These are phyloP conservation scores for Apiospora arundinis DNA, from an alignment of 2,329 filamentous ascomycete species.

Conservation along the genomic window DNA sequence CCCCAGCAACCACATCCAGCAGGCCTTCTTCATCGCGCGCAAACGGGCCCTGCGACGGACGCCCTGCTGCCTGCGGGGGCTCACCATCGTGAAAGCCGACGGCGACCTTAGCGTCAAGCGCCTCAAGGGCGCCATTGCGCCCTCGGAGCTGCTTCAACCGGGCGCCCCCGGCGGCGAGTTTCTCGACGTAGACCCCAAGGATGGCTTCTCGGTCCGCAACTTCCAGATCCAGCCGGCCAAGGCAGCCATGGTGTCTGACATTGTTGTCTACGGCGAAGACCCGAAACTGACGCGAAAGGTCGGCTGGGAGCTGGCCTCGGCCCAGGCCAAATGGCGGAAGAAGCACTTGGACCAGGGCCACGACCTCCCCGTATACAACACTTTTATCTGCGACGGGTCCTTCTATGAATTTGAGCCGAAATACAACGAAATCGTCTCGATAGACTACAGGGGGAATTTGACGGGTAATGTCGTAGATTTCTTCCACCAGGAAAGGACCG, in stretches of 20 bases:
- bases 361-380: conserved; percentile 75
- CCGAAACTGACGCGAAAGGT: conserved; percentile 66
- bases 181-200: conserved; percentile 81
- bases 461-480: conserved; percentile 88
- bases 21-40: conserved; percentile 85
- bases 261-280: conserved; percentile 88
- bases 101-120: conserved; percentile 76
- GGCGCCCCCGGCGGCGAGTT: conserved; percentile 61
- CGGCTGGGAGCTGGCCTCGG: conserved; percentile 71
- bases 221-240: conserved; percentile 97
- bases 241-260: conserved; percentile 84
- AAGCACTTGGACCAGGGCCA: conserved; percentile 64
- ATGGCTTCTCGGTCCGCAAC: conserved; percentile 94
- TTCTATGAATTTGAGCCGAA: conserved; percentile 76
- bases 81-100: conserved; percentile 89
- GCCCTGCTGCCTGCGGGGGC: conserved; percentile 77
- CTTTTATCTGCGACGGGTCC: conserved; percentile 73
- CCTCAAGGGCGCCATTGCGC: conserved; percentile 85
- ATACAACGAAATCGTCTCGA: conserved; percentile 73
- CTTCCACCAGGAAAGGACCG: conserved; percentile 82
- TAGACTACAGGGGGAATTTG: conserved; percentile 73
- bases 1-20: conserved; percentile 84
- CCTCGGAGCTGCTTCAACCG: conserved; percentile 76
- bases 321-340: conserved; percentile 78
- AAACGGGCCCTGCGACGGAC: conserved; percentile 73